phyloP scores from a whole-genome alignment of 768 basidiomycete genomes.

The Lentinula edodes region DNA sequence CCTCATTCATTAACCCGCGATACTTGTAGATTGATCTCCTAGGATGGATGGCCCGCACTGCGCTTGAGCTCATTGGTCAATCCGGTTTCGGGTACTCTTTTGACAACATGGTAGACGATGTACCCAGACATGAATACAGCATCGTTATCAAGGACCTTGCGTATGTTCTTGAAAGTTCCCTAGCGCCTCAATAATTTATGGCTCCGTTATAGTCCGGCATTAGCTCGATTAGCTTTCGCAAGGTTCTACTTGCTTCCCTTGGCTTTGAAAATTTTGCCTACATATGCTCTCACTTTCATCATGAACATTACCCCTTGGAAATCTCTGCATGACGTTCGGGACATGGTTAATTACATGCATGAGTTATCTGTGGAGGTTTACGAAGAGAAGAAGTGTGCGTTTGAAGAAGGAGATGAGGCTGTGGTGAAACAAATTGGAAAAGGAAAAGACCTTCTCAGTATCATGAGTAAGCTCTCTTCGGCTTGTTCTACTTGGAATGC shows the following conservation, averaged over 20 bases:
- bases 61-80: constrained; percentile 34
- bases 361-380: constrained; percentile 30
- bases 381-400: constrained; percentile 27
- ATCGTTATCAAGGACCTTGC: constrained; percentile 11
- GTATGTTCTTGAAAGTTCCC: constrained; percentile 4
- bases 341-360: constrained; percentile 29
- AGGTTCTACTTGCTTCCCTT: constrained; percentile 18
- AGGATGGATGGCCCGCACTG: constrained; percentile 28
- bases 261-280: constrained; percentile 18
- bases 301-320: constrained; percentile 27
- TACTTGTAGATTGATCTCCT: constrained; percentile 21
- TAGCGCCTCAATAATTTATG: too few relatives aligned
- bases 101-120: constrained; percentile 21
- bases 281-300: constrained; percentile 25
- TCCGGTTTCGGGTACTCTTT: constrained; percentile 33
- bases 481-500: background rate
- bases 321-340: constrained; percentile 23
- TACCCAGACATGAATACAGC: constrained; percentile 9
- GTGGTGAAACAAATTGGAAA: constrained; percentile 25
- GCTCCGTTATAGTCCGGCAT: background rate
- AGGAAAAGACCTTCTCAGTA: constrained; percentile 41
- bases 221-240: background rate
- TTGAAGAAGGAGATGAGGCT: constrained; percentile 27
- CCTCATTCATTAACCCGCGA: background rate
- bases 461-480: constrained; percentile 29